Evolutionary conservation across 2,329 filamentous ascomycete species (phyloP).

Genomic region (Colletotrichum cuscutae): DNA sequence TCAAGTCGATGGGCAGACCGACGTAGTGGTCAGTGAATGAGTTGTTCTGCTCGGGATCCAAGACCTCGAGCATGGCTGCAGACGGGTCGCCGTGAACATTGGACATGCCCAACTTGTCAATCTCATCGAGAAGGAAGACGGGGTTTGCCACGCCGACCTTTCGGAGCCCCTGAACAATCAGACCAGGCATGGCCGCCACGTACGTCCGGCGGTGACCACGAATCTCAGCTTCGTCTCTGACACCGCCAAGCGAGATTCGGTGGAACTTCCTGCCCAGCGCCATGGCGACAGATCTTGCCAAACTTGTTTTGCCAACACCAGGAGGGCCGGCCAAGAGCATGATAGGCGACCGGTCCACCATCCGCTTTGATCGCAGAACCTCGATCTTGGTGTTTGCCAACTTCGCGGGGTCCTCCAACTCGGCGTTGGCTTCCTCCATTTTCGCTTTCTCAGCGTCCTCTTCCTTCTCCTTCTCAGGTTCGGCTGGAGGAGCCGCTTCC

Average conservation of each 20-base stretch:
- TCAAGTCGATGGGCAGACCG: constrained; percentile 93
- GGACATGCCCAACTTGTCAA: constrained; percentile 92
- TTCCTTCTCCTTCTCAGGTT: constrained; percentile 37
- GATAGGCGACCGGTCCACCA: constrained; percentile 96
- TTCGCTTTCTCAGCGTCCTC: constrained; percentile 44
- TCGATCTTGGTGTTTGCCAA: constrained; percentile 73
- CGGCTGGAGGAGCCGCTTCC: constrained; percentile 50
- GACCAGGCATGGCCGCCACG: constrained; percentile 97
- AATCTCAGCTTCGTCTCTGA: constrained; percentile 96
- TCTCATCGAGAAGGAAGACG: constrained; percentile 95
- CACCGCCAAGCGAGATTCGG: constrained; percentile 93
- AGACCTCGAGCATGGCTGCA: constrained; percentile 96
- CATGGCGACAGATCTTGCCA: constrained; percentile 92
- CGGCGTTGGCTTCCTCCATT: constrained; percentile 37
- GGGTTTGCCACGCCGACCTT: constrained; percentile 97
- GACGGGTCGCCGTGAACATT: constrained; percentile 97
- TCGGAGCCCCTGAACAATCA: constrained; percentile 92
- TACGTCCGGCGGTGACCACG: constrained; percentile 95
- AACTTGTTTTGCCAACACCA: constrained; percentile 94
- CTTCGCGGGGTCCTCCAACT: constrained; percentile 47
- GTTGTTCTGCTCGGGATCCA: constrained; percentile 97
- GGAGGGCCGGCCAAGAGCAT: constrained; percentile 92
- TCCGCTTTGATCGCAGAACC: constrained; percentile 81
- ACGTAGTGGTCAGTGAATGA: constrained; percentile 97
- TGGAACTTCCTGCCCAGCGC: constrained; percentile 96